A percentile compares a stretch with the other conserved stretches of the same genome.
Conservation (phyloP, 164 flowering plant species). For the Tinospora cordifolia region DNA sequence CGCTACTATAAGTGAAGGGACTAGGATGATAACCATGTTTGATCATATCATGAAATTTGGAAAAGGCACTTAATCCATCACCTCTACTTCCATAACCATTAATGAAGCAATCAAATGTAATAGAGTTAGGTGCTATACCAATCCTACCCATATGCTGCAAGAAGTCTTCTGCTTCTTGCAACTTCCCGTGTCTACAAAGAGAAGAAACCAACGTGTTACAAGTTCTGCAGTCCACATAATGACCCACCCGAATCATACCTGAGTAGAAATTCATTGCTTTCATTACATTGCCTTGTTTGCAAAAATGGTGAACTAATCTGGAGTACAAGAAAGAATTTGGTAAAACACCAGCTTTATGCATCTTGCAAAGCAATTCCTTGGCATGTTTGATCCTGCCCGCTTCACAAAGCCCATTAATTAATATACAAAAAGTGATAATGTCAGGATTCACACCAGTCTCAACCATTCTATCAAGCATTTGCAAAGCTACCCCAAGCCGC, state of each 20-base stretch:
- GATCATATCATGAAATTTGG: conserved; percentile 58
- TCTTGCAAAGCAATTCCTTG: conserved; percentile 56
- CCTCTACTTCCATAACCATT: conserved; percentile 54
- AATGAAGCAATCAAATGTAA: conserved; percentile 53
- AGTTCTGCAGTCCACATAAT: conserved; percentile 33
- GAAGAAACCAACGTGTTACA: conserved; percentile 52
- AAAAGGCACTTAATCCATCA: conserved; percentile 48
- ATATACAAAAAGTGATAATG: conserved; percentile 62
- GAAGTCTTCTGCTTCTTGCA: conserved; percentile 57
- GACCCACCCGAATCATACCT: conserved; percentile 38
- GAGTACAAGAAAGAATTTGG: conserved; percentile 47
- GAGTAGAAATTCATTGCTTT: conserved; percentile 48
- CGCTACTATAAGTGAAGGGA: conserved; percentile 45
- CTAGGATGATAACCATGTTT: conserved; percentile 46
- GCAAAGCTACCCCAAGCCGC: conserved; percentile 37
- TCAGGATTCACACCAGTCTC: conserved; percentile 48
- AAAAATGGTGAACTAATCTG: conserved; percentile 49
- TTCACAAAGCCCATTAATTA: conserved; percentile 61
- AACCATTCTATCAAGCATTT: conserved; percentile 41
- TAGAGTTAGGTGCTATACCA: conserved; percentile 41
- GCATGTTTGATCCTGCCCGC: conserved; percentile 35
- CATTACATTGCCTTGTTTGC: conserved; percentile 39
- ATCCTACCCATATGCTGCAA: conserved; percentile 45
- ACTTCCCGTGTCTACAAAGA: conserved; percentile 47
- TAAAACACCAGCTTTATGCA: conserved; percentile 41